Evolutionary conservation across 805 yeast genomes (phyloP), one percentile per base, ranked within the genome.

Genomic region (Barnettozyma sp.): DNA sequence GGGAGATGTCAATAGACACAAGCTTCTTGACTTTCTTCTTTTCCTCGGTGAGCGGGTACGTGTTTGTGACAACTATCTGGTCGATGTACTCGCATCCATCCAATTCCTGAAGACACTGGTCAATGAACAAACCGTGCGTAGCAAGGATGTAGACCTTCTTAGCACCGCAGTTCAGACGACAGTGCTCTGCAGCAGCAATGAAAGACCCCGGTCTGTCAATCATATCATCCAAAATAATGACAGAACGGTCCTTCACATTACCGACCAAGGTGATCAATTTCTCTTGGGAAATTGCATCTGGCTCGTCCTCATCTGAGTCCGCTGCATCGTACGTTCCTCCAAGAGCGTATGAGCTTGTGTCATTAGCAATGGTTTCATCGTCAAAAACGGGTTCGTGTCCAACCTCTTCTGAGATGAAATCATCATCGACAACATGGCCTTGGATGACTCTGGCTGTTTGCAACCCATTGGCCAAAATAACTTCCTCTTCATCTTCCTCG

Each of bases 121-220:
- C 94, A 45, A 86, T 78, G 63, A 92, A 90, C 28, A 90, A 73
- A 46, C 98, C 99, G 55, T 92, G 99, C 4, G 97, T 90, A 12
- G 96, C 97, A 42, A 92, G 78, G 17, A 92, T 77, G 50, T 82
- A 84, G 19, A 92, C 96, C 40, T 76, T 71, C 50, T 79, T 82
- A 42, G 99, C 98, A 39, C 98, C 98, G 65, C 99, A 92, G 61
- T 88, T 90, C 61, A 84, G 70, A 47, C 94, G 75, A 58, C 94
- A 76, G 64, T 92, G 98, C 64, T 92, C 99, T 22, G 99, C 98
- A 28, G 98, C 98, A 21, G 97, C 90, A 45, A 92, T 82, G 56
- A 88, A 90, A 8, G 94, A 78, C 45, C 81, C 79, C 30, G 96
- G 96, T 57, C 92, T 86, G 58, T 92, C 98, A 51, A 92, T 82